These are phyloP conservation scores for Prunus padus DNA, from an alignment of 306 rosid genomes.

Conservation along the genomic window DNA sequence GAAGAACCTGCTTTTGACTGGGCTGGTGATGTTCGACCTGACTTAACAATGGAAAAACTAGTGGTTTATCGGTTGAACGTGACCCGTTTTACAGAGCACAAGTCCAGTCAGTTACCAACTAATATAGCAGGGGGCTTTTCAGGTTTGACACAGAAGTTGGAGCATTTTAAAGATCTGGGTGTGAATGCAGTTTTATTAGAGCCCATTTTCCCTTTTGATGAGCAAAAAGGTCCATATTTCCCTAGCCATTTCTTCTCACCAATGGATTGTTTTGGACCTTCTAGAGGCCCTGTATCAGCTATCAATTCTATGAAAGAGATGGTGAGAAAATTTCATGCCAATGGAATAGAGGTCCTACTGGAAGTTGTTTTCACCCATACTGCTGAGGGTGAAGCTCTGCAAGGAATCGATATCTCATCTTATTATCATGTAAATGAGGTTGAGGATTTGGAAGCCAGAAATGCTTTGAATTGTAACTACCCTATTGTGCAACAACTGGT, in stretches of 20 bases:
- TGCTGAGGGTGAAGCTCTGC: constrained; percentile 59
- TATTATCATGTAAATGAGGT: constrained; percentile 49
- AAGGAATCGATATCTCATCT: constrained; percentile 66
- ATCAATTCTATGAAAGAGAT: constrained; percentile 72
- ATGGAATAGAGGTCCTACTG: constrained; percentile 78
- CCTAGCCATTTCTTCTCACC: constrained; percentile 83
- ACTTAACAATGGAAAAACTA: constrained; percentile 61
- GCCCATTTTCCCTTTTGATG: constrained; percentile 73
- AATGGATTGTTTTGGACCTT: constrained; percentile 55
- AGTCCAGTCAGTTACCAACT: constrained; percentile 58
- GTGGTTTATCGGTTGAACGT: constrained; percentile 72
- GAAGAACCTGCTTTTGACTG: constrained; percentile 75
- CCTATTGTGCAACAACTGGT: constrained; percentile 77
- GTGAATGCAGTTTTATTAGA: constrained; percentile 77
- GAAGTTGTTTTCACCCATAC: constrained; percentile 91
- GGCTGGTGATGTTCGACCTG: constrained; percentile 49
- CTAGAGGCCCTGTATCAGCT: constrained; percentile 57
- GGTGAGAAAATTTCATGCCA: constrained; percentile 78
- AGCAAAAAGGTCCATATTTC: constrained; percentile 75
- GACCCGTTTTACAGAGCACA: constrained; percentile 54
- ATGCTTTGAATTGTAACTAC: constrained; percentile 67
- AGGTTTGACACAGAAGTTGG: constrained; percentile 72
- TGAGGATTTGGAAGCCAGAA: constrained; percentile 33
- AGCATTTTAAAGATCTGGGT: constrained; percentile 70
- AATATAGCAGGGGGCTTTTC: constrained; percentile 78